These are phyloP conservation scores for Venturia pyrina DNA, from an alignment of 2,329 filamentous ascomycete species.

Conservation along the genomic window DNA sequence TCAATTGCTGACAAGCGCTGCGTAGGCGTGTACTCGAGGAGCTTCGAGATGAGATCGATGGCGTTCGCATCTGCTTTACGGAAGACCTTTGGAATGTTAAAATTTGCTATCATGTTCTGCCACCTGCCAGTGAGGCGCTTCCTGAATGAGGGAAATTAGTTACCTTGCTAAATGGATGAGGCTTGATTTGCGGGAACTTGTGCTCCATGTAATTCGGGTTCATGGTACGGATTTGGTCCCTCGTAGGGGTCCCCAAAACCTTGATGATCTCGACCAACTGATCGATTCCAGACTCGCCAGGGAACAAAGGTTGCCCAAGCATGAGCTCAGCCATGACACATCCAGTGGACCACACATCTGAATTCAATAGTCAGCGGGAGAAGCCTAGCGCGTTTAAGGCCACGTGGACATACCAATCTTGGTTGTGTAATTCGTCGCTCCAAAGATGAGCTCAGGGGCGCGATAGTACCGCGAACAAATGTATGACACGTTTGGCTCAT, in stretches of 20 bases:
- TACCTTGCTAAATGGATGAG: slow-evolving; percentile 94
- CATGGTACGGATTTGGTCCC: slow-evolving; percentile 98
- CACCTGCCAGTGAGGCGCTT: slow-evolving; percentile 10
- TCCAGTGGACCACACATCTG: slow-evolving; percentile 98
- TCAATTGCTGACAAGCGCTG: slow-evolving; percentile 88
- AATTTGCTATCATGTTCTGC: background rate
- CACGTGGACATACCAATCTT: slow-evolving; percentile 74
- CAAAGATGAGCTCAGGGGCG: slow-evolving; percentile 95
- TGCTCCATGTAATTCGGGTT: slow-evolving; percentile 99
- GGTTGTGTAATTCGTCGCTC: slow-evolving; percentile 97
- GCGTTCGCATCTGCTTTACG: slow-evolving; percentile 88
- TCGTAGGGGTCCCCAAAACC: slow-evolving; percentile 88
- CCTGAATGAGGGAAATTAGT: background rate
- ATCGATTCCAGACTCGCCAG: slow-evolving; percentile 95
- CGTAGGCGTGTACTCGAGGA: slow-evolving; percentile 95
- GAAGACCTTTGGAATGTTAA: slow-evolving; percentile 57
- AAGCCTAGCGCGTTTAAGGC: background rate
- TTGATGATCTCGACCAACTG: slow-evolving; percentile 99
- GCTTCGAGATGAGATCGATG: slow-evolving; percentile 85
- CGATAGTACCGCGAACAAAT: slow-evolving; percentile 99
- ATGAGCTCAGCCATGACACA: slow-evolving; percentile 99
- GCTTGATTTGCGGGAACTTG: slow-evolving; percentile 99
- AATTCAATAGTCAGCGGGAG: slow-evolving; percentile 8
- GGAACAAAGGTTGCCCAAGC: slow-evolving; percentile 95
- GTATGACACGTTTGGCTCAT: slow-evolving; percentile 98